Base-by-base conservation (phyloP, 306 rosid species). In the Fragaria nilgerrensis region DNA sequence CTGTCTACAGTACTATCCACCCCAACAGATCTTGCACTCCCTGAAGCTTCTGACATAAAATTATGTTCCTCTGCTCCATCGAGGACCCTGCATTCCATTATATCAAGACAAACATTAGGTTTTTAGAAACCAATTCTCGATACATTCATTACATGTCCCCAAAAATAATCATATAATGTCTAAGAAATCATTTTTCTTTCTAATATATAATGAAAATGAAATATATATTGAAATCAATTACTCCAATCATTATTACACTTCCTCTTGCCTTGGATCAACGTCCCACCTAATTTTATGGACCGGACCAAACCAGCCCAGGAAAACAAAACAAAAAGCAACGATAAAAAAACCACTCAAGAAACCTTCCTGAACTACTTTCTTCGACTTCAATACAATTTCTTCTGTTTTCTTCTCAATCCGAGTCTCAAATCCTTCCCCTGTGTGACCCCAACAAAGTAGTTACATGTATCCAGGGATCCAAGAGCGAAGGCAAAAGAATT, bases 1-100 rank as follows among this genome's bases (percentile, higher is more conserved):
- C 78, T 76, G 37, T 87, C 90, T 27, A 88, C 80, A 13, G 86
- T 76, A 55, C 80, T 80, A 86, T 83, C 84, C 56, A 71, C 81
- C 45, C 88, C 86, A 72, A 78, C 84, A 85, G 80, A 80, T 72
- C 82, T 87, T 77, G 32, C 85, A 76, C 16, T 85, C 82, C 90
- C 90, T 25, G 79, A 61, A 64, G 79, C 85, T 77, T 80, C 89
- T 79, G 84, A 85, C 47, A 89, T 80, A 80, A 85, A 67, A 81
- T 75, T 84, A 71, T 76, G 86, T 73, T 87, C 85, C 16, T 82
- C 91, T 68, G 84, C 82, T 79, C 87, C 90, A 17, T 83, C 68
- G 67, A 45, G 43, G 13, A 25, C 22, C 70, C 81, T 78, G 70
- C 68, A 70, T 44, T 78, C 68, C 75, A 68, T 77, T 17, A 77